Evolutionary conservation across 2,329 filamentous ascomycete genomes (phyloP).

Genomic region (Plenodomus biglobosus): DNA sequence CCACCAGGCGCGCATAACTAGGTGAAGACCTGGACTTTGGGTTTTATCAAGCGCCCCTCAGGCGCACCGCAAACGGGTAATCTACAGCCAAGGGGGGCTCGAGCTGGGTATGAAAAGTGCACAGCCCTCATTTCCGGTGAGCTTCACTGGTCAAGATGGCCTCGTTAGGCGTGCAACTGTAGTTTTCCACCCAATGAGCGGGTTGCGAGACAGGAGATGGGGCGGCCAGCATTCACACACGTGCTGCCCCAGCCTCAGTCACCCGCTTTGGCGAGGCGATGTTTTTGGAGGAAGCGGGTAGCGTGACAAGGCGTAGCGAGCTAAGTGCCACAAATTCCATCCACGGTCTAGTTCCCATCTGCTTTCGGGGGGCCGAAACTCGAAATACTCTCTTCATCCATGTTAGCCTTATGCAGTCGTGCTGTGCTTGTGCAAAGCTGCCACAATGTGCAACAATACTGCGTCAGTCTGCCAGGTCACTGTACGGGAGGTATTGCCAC

Average conservation of each 20-base stretch:
- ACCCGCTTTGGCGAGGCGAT: conserved; percentile 2
- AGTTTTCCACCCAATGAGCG: conserved; percentile 10
- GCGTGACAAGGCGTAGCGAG: conserved; percentile 29
- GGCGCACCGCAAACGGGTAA: conserved; percentile 18
- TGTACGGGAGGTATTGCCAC: not conserved
- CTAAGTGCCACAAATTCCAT: conserved; percentile 18
- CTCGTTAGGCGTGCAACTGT: conserved; percentile 6
- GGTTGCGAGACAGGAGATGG: not conserved
- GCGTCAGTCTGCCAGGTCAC: not conserved
- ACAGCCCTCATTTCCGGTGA: conserved; percentile 22
- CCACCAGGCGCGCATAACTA: not conserved
- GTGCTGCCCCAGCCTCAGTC: conserved; percentile 13
- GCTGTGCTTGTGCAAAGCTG: too few species aligned
- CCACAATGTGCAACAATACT: not conserved
- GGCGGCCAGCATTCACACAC: not conserved
- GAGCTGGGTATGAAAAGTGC: conserved; percentile 11
- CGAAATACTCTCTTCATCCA: not conserved
- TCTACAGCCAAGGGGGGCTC: conserved; percentile 11
- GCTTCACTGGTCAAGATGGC: conserved; percentile 9
- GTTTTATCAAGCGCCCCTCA: conserved; percentile 13
- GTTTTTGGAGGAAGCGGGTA: conserved; percentile 2
- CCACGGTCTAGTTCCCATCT: conserved; percentile 1
- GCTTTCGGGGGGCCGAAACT: conserved; percentile 13
- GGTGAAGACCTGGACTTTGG: not conserved
- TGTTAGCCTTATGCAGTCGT: not conserved